Base-by-base conservation (phyloP, 106 monocot species). In the Acorus calamus region DNA sequence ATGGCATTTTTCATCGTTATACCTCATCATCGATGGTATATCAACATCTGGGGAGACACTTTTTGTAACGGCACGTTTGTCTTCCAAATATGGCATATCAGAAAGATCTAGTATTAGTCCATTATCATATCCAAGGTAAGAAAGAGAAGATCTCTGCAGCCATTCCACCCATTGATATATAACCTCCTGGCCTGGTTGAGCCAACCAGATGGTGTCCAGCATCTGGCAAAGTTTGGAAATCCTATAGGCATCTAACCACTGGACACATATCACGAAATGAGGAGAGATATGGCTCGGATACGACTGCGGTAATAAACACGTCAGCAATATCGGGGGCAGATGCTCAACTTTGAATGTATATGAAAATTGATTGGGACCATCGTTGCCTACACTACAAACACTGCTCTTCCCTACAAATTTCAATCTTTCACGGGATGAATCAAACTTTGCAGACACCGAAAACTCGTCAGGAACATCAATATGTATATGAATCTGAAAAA, bases 91-190 rank as follows among this genome's bases (percentile, higher is more conserved):
- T 11, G 52, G 56, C 13, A 11, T 47, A 56, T 64, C 56, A 72
- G 44, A 50, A 11, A 12, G 46, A 56, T 42, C 56, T n/a, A 87
- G 60, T 12, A 66, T 57, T 59, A 96, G 41, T 60, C 70, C 84
- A 63, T 70, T 44, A 52, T 59, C 45, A 70, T 85, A 80, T 6
- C 81, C 84, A 63, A 96, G 80, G 76, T 76, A 63, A 49, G 78
- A 76, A 57, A 90, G 79, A 5, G 80, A 77, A 60, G 82, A 90
- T 56, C 49, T 66, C 49, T 85, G 87, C 53, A 96, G 66, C 94
- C 90, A 90, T 14, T 96, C 84, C 10, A 76, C 70, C 90, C 94
- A 96, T 13, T 74, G 79, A 65, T 87, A 91, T 56, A 85, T 76
- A 59, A 96, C 74, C 72, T 90, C 94, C 52, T 83, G 84, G 10